phyloP scores from a whole-genome alignment of 2,329 filamentous ascomycete genomes.

The Incumbomyces delicatus region DNA sequence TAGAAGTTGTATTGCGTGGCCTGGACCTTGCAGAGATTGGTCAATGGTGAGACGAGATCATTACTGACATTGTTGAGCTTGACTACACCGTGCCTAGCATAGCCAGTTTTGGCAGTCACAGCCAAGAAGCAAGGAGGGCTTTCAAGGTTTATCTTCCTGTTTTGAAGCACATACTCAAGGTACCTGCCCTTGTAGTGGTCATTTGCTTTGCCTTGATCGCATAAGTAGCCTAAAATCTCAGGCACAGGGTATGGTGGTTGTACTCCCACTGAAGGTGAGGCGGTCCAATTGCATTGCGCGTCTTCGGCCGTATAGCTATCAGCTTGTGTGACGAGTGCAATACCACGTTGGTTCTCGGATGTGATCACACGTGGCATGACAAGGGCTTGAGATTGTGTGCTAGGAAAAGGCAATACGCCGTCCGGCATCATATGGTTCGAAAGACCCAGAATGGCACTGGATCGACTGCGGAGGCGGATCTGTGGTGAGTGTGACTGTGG shows the following conservation, averaged over 20 bases:
- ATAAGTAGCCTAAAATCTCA: neutral
- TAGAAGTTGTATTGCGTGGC: no score
- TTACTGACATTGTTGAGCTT: constrained; percentile 27
- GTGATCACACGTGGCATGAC: no score
- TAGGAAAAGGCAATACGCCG: no score
- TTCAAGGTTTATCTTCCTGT: constrained; percentile 4
- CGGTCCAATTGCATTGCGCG: no score
- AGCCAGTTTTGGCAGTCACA: constrained; percentile 13
- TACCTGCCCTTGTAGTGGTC: constrained; percentile 1
- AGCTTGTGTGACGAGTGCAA: no score
- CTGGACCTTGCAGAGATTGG: no score
- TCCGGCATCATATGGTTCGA: no score
- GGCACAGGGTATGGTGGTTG: neutral
- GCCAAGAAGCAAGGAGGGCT: constrained; percentile 19
- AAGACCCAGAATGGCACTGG: no score
- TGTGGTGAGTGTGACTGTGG: neutral
- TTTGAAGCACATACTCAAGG: constrained; percentile 1
- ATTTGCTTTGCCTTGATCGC: constrained; percentile 1
- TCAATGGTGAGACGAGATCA: neutral
- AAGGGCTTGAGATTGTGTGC: no score
- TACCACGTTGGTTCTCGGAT: no score
- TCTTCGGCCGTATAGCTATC: no score
- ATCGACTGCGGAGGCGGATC: neutral
- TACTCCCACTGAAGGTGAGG: no score
- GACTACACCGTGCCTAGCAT: constrained; percentile 24